phyloP scores from a whole-genome alignment of 805 yeast genomes.

The Cyberlindnera subsufficiens region DNA sequence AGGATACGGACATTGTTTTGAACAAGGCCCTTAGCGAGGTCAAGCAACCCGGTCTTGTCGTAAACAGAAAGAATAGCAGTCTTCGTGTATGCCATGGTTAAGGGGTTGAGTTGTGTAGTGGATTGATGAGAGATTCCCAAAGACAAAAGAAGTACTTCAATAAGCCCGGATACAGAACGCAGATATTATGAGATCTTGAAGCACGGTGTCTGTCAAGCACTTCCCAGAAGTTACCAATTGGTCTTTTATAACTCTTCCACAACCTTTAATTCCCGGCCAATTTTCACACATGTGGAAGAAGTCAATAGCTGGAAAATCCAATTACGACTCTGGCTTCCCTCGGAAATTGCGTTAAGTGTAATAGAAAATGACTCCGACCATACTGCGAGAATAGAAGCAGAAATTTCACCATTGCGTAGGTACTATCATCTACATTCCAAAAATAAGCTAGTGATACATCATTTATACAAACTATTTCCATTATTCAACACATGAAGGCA shows the following conservation, averaged over 20 bases:
- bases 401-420: background rate
- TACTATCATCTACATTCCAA: background rate
- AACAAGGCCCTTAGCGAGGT: constrained; percentile 90
- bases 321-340: background rate
- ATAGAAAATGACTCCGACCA: no score
- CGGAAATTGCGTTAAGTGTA: no score
- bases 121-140: no score
- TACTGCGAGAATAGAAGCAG: no score
- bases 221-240: no score
- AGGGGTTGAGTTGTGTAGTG: background rate
- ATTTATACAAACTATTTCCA: background rate
- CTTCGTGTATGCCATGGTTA: constrained; percentile 40
- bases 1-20: constrained; percentile 85
- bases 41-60: constrained; percentile 94
- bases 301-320: background rate
- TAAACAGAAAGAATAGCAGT: constrained; percentile 96
- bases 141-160: no score
- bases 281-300: constrained; percentile 1
- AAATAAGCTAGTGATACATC: background rate
- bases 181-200: background rate
- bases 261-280: constrained; percentile 1
- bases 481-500: no score
- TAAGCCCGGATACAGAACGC: no score
- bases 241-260: background rate
- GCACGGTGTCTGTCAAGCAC: no score